Conservation (phyloP, 2,329 filamentous ascomycete species). For the Claviceps lovelessii region DNA sequence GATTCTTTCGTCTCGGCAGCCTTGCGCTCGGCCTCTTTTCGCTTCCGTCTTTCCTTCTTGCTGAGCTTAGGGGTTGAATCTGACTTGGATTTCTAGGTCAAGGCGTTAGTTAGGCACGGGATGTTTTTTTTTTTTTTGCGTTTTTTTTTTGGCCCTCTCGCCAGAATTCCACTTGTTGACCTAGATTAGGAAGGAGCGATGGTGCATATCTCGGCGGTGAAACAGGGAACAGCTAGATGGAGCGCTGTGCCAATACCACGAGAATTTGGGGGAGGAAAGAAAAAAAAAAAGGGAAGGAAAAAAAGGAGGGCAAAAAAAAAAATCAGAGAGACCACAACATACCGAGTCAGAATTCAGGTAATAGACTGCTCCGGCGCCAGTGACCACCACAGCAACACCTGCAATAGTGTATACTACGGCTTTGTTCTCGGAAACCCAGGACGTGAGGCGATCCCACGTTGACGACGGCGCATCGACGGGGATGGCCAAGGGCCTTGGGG, state of each 20-base stretch:
- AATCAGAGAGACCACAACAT: constrained; percentile 12
- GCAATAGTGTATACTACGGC: constrained; percentile 91
- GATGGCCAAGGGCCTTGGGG: constrained; percentile 29
- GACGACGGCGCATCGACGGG: constrained; percentile 47
- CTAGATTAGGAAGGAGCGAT: background rate
- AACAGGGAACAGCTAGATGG: background rate
- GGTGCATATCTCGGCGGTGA: no score
- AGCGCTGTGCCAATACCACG: background rate
- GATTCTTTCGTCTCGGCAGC: constrained; percentile 29
- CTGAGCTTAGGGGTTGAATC: constrained; percentile 54
- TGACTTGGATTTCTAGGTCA: constrained; percentile 27
- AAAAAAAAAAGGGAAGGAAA: background rate
- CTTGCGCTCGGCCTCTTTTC: constrained; percentile 62
- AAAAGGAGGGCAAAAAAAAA: background rate
- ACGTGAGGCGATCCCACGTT: constrained; percentile 78
- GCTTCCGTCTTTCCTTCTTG: constrained; percentile 82
- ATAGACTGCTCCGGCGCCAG: constrained; percentile 83
- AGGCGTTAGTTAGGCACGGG: background rate
- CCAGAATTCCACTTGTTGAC: background rate
- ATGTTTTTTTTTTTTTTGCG: background rate
- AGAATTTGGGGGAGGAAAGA: background rate
- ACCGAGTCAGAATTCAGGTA: constrained; percentile 57
- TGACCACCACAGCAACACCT: constrained; percentile 82
- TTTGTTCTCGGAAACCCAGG: constrained; percentile 93
- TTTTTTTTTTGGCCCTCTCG: background rate